A percentile compares a stretch with the other conserved stretches of the same genome.
Evolutionary conservation across 345 rosid genomes (phyloP).

Genomic region (Hypericum perforatum): DNA sequence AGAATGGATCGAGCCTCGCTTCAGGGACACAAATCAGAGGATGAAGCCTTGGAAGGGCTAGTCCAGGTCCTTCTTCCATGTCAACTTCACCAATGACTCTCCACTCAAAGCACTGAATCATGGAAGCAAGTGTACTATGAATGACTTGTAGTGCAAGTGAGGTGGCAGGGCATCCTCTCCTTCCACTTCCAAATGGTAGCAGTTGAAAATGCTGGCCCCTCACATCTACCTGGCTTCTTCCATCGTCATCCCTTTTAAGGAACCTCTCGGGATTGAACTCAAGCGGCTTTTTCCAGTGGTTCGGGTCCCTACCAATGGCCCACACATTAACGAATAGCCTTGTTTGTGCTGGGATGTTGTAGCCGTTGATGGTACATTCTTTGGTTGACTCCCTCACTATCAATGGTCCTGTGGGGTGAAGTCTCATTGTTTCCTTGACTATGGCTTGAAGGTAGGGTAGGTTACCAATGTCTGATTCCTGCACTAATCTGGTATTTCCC

Average conservation of each 20-base stretch:
- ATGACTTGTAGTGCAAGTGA: constrained; percentile 30
- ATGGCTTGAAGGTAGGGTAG: constrained; percentile 22
- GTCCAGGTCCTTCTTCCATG: too few species aligned
- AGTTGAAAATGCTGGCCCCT: constrained; percentile 16
- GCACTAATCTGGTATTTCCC: constrained; percentile 38
- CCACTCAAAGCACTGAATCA: constrained; percentile 39
- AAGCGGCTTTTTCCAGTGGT: neutral
- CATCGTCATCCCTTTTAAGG: neutral
- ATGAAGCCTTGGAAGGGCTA: constrained; percentile 25
- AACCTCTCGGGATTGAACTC: neutral
- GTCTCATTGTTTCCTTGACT: too few species aligned
- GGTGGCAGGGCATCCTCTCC: constrained; percentile 37
- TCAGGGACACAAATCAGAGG: constrained; percentile 28
- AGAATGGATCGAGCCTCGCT: constrained; percentile 18
- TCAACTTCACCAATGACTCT: constrained; percentile 9
- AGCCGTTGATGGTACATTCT: neutral
- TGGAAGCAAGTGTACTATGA: constrained; percentile 22
- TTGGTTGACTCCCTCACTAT: neutral
- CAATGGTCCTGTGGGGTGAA: constrained; percentile 40
- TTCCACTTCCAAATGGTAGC: constrained; percentile 35
- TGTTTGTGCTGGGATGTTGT: neutral
- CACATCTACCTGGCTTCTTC: neutral
- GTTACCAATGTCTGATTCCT: constrained; percentile 47
- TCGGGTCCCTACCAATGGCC: neutral
- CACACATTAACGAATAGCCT: neutral